A percentile compares a stretch with the other conserved stretches of the same genome.
Evolutionary conservation across 108 stramenopile species (phyloP).

Genomic region (Pseudonitzschia multistriata): DNA sequence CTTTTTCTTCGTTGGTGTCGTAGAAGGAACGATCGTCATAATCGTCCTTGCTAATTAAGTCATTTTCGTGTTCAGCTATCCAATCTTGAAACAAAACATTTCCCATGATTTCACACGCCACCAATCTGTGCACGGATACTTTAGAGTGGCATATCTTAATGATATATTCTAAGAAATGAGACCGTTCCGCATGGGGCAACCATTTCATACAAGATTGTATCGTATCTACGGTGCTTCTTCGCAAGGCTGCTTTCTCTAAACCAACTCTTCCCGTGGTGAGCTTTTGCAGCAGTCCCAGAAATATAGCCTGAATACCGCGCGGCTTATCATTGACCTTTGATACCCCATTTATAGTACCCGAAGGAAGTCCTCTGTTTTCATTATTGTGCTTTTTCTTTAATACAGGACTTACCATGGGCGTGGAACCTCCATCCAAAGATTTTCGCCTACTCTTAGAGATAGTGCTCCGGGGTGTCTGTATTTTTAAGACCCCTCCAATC

Average conservation of each 20-base stretch:
- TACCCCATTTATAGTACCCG: background rate
- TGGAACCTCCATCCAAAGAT: constrained; percentile 14
- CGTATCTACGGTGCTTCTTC: constrained; percentile 38
- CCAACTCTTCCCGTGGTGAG: constrained; percentile 57
- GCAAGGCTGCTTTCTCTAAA: constrained; percentile 57
- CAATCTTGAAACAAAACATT: constrained; percentile 50
- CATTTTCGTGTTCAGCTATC: constrained; percentile 41
- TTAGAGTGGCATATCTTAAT: constrained; percentile 65
- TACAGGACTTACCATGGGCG: constrained; percentile 23
- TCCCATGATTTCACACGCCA: constrained; percentile 68
- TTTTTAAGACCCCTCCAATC: background rate
- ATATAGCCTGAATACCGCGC: constrained; percentile 43
- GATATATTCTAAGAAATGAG: constrained; percentile 58
- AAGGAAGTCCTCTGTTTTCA: background rate
- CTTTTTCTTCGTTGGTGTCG: background rate
- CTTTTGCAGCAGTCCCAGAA: constrained; percentile 75
- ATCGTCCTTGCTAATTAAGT: constrained; percentile 11
- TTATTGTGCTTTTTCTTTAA: constrained; percentile 21
- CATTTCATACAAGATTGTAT: constrained; percentile 40
- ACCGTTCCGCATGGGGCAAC: constrained; percentile 52
- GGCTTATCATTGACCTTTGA: constrained; percentile 15
- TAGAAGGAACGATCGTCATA: constrained; percentile 2
- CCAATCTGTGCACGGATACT: constrained; percentile 68
- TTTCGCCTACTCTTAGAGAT: constrained; percentile 16
- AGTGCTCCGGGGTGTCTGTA: constrained; percentile 11